A percentile compares a stretch with the other conserved stretches of the same genome.
phyloP scores from a whole-genome alignment of 2,329 filamentous ascomycete species.

The Geosmithia putterillii region DNA sequence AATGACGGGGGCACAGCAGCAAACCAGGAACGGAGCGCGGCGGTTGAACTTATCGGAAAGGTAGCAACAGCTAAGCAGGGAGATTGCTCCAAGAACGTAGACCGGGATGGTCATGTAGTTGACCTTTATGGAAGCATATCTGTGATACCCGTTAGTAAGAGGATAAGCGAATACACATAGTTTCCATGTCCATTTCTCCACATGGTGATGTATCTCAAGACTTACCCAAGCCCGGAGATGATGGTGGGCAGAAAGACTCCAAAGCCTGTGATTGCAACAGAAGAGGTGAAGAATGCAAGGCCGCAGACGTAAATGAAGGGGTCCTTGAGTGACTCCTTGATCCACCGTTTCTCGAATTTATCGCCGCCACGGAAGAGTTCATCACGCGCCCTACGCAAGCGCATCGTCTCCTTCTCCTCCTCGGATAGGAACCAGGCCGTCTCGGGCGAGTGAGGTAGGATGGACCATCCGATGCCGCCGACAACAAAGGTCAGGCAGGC shows the following conservation, averaged over 20 bases:
- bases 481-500: conserved; percentile 20
- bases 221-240: conserved; percentile 18
- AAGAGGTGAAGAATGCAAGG: conserved; percentile 14
- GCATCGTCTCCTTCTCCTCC: conserved; percentile 21
- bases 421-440: conserved; percentile 29
- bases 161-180: neutral
- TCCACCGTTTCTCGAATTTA: conserved; percentile 10
- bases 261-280: conserved; percentile 20
- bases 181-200: too few species aligned
- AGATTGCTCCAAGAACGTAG: conserved; percentile 13
- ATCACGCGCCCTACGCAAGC: conserved; percentile 11
- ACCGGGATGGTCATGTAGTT: conserved; percentile 23
- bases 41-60: conserved; percentile 12
- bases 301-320: conserved; percentile 18
- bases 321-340: conserved; percentile 10
- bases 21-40: conserved; percentile 8
- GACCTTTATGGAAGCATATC: conserved; percentile 11
- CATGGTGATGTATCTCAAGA: too few species aligned
- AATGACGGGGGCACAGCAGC: conserved; percentile 10
- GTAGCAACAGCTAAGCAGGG: conserved; percentile 4
- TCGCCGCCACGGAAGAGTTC: conserved; percentile 8
- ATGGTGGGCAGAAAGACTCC: conserved; percentile 22
- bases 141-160: neutral
- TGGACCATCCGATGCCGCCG: conserved; percentile 18
- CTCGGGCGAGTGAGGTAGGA: conserved; percentile 31